phyloP scores from a whole-genome alignment of 2,329 filamentous ascomycete genomes.

The Ceratocystis lukuohia region DNA sequence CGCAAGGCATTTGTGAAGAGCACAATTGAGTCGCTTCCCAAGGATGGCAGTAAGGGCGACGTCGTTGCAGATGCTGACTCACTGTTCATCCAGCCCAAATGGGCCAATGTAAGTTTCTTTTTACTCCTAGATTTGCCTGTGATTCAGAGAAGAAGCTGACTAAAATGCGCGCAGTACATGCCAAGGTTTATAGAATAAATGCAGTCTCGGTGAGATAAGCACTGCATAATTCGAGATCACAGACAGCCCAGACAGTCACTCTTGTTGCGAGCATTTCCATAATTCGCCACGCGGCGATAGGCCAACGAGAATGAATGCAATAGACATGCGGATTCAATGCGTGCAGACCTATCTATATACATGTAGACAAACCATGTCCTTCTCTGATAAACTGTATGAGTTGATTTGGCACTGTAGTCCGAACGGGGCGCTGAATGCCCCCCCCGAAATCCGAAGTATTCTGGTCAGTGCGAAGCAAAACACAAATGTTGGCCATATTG shows the following conservation, averaged over 20 bases:
- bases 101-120: slow-evolving; percentile 52
- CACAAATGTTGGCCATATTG: neutral
- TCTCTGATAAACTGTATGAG: neutral
- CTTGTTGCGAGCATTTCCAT: neutral
- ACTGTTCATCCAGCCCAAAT: slow-evolving; percentile 77
- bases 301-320: neutral
- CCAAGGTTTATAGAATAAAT: slow-evolving; percentile 19
- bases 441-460: neutral
- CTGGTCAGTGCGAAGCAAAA: slow-evolving; percentile 2
- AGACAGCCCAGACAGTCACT: neutral
- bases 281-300: neutral
- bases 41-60: slow-evolving; percentile 45
- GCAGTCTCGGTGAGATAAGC: neutral
- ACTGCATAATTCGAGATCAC: neutral
- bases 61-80: slow-evolving; percentile 72
- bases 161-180: slow-evolving; percentile 21
- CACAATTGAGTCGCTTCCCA: slow-evolving; percentile 62
- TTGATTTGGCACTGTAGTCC: neutral
- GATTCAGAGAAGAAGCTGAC: slow-evolving; percentile 3
- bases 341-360: no score
- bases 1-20: slow-evolving; percentile 92
- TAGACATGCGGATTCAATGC: neutral
- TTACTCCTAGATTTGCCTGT: neutral
- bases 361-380: neutral
- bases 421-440: slow-evolving; percentile 2